Evolutionary conservation across 164 flowering plant species (phyloP).

Genomic region (Houttuynia cordata): DNA sequence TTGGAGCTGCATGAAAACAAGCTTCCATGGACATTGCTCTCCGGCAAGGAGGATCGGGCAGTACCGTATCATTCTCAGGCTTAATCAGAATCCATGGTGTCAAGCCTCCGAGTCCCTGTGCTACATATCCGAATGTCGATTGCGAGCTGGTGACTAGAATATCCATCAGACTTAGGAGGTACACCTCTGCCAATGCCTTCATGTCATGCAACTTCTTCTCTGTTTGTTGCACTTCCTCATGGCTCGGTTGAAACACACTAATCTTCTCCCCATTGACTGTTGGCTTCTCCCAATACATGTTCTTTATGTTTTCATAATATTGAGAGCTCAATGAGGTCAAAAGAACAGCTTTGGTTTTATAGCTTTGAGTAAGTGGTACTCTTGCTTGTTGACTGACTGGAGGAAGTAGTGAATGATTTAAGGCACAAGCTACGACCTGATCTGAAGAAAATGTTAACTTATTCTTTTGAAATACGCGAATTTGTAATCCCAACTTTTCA

Average conservation of each 20-base stretch:
- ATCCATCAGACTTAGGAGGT: slow-evolving; percentile 54
- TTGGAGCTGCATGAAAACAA: slow-evolving; percentile 84
- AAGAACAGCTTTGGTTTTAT: neutral
- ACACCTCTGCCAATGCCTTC: slow-evolving; percentile 85
- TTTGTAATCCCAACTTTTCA: slow-evolving; percentile 48
- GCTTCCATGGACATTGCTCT: slow-evolving; percentile 85
- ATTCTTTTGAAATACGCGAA: neutral
- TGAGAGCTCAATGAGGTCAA: neutral
- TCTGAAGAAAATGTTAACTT: neutral
- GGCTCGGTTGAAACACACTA: slow-evolving; percentile 65
- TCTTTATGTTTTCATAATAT: neutral
- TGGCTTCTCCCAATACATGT: slow-evolving; percentile 4
- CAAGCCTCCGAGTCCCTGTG: slow-evolving; percentile 75
- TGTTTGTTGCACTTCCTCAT: slow-evolving; percentile 52
- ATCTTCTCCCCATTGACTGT: slow-evolving; percentile 58
- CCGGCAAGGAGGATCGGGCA: slow-evolving; percentile 64
- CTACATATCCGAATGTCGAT: slow-evolving; percentile 90
- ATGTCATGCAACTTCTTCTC: slow-evolving; percentile 46
- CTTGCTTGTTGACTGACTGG: neutral
- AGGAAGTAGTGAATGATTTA: neutral
- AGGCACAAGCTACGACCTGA: neutral
- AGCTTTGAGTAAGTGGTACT: neutral
- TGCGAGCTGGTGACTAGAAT: slow-evolving; percentile 63
- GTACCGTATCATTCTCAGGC: slow-evolving; percentile 46
- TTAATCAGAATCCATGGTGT: slow-evolving; percentile 72